A percentile compares a stretch with the other conserved stretches of the same genome.
Conservation (phyloP, 768 basidiomycete species). For the Collybia sp. region DNA sequence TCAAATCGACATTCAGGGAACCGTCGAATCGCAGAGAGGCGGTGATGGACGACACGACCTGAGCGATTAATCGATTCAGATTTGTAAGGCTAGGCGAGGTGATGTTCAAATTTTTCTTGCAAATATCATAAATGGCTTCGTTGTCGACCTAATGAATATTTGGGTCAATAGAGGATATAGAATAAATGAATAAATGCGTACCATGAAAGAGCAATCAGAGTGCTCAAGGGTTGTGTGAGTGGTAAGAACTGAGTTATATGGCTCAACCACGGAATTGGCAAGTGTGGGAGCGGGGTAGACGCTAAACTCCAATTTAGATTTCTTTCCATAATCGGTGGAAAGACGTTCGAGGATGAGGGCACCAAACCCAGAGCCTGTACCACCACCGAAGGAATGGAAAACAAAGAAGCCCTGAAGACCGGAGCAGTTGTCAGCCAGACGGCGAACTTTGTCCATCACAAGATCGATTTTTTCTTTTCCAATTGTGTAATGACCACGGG, state of each 20-base stretch:
- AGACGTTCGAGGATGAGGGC: conserved; percentile 94
- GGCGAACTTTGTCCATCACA: conserved; percentile 93
- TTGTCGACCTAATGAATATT: conserved; percentile 58
- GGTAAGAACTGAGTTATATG: conserved; percentile 95
- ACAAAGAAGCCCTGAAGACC: conserved; percentile 99
- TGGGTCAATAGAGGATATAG: conserved; percentile 2
- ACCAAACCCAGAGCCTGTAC: conserved; percentile 98
- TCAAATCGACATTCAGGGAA: conserved; percentile 94
- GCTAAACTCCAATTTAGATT: conserved; percentile 97
- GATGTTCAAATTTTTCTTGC: conserved; percentile 92
- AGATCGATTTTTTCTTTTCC: conserved; percentile 97
- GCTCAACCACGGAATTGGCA: conserved; percentile 95
- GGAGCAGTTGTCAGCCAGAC: conserved; percentile 92
- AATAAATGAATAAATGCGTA: conserved; percentile 18
- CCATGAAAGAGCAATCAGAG: conserved; percentile 99
- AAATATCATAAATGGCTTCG: conserved; percentile 96
- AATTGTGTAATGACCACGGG: conserved; percentile 97
- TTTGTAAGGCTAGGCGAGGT: conserved; percentile 86
- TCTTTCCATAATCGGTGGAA: conserved; percentile 97
- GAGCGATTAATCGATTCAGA: conserved; percentile 94
- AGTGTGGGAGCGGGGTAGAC: conserved; percentile 94
- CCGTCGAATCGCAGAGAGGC: conserved; percentile 97
- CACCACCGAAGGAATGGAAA: conserved; percentile 99
- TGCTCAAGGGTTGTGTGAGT: conserved; percentile 99
- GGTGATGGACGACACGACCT: conserved; percentile 97